Evolutionary conservation across 345 rosid genomes (phyloP), one percentile per base, ranked within the genome.

Genomic region (Arabidopsis suecica): DNA sequence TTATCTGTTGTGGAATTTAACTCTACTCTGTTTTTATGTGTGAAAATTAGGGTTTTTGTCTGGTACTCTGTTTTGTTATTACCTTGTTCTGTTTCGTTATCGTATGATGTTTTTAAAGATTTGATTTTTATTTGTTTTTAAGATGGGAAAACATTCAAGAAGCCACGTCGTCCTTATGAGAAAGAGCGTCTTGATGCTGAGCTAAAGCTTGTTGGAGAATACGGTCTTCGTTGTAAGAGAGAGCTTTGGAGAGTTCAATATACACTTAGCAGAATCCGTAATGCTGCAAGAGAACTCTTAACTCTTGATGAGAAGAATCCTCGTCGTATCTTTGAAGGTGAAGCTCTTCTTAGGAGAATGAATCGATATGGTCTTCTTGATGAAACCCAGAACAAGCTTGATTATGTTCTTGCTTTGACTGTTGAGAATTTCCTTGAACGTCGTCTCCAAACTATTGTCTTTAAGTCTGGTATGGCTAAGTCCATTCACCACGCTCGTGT

Each of bases 191-290:
- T 84, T 56, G 88, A 83, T 45, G 85, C 90, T 18, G 88, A 84
- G 80, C 68, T 87, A 59, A 87, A 75, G 83, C 86, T 87, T 7
- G 90, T 87, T 0, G 90, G 90, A 74, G 90, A 87, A 58, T 87
- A 87, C 56, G 90, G 90, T 7, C 84, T 87, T 20, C 81, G 88
- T 5, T 80, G 82, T 40, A 87, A 87, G 77, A 82, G 90, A 62
- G 90, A 87, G 82, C 67, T 85, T 32, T 87, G 88, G 88, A 87
- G 90, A 41, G 88, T 87, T 62, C 90, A 87, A 49, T 87, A 84
- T 67, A 65, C 84, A 1, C 75, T 87, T 77, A 85, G 90, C 59
- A 82, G 84, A 4, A 87, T 85, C 69, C 88, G 88, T 16, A 87
- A 87, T 60, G 87, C 84, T 22, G 90, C 90, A 0, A 85, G 87